Evolutionary conservation across 139 green algal species (phyloP).

Genomic region (Chlorella sp.): DNA sequence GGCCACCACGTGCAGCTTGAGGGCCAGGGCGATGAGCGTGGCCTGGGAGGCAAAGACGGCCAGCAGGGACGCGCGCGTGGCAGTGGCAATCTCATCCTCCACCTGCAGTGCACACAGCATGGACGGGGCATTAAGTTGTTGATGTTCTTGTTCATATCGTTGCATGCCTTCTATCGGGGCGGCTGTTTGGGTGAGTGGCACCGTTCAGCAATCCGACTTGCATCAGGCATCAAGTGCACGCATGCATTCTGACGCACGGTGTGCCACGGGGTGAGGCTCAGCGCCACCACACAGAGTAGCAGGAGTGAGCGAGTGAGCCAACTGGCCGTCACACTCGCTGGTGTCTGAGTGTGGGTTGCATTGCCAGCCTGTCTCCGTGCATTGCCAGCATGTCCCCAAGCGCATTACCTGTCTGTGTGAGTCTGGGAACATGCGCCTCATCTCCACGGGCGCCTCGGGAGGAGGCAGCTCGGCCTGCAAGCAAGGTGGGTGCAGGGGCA

Average conservation of each 20-base stretch:
- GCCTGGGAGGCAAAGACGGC: conserved; percentile 73
- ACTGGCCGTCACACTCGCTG: background rate
- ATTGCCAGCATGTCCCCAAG: background rate
- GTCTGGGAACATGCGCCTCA: conserved; percentile 58
- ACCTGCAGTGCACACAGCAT: conserved; percentile 13
- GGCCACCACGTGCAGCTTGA: conserved; percentile 78
- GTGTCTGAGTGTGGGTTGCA: background rate
- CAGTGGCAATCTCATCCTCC: conserved; percentile 43
- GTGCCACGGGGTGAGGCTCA: background rate
- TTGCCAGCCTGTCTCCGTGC: background rate
- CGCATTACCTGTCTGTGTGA: conserved; percentile 8
- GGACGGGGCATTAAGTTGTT: background rate
- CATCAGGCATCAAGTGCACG: background rate
- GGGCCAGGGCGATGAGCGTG: conserved; percentile 79
- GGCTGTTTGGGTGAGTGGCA: too few species aligned
- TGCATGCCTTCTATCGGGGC: too few species aligned
- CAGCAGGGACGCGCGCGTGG: conserved; percentile 58
- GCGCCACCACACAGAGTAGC: background rate
- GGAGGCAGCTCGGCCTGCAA: conserved; percentile 25
- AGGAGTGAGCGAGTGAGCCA: background rate
- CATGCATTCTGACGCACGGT: background rate
- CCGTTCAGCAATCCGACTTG: too few species aligned
- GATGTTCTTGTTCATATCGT: too few species aligned
- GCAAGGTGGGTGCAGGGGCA: background rate
- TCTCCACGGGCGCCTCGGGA: conserved; percentile 31